Evolutionary conservation across 31 red algal species (phyloP), one percentile per base, ranked within the genome.

Genomic region (Endocladia muricata): DNA sequence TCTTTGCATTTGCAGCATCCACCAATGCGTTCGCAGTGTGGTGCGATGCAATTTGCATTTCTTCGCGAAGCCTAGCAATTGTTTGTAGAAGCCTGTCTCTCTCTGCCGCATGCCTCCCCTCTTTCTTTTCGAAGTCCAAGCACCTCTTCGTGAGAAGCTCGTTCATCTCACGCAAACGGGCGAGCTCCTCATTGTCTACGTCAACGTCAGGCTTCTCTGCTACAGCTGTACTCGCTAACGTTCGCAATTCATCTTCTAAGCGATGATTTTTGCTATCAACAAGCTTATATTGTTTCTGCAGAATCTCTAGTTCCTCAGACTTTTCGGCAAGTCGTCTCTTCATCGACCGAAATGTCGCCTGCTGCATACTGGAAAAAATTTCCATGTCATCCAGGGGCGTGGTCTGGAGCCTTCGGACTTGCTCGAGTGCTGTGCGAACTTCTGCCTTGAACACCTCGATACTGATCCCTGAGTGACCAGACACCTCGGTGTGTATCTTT

Each of bases 291-390:
- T 78, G 41, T 37, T 63, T 63, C 30, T 65, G 55, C 74, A 57
- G 22, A n/a, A 11, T 13, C 5, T 35, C 59, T 26, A 78, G 35
- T 17, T 13, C 48, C 29, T 78, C 55, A 8, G 5, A 64, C 37
- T n/a, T 30, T 51, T 78, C 74, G 2, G 43, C 43, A 22, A 78
- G 74, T 5, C 30, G 55, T 9, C 74, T 26, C 74, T 78, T 78
- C 55, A 78, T 22, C 29, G 74, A 78, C 4, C 30, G 25, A 4
- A 78, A 30, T 4, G 31, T 78, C 17, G 74, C 28, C 3, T 44
- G 55, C 56, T 78, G 74, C 25, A 59, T 43, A 13, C 74, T 63
- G 9, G 58, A 30, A 19, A 43, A 13, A 23, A 64, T 23, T 23
- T 61, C 58, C 35, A 55, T 7, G 0, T 42, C 17, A 4, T 47